A percentile compares a stretch with the other conserved stretches of the same genome.
Evolutionary conservation across 2,329 filamentous ascomycete genomes (phyloP).

Genomic region (Neobulgaria alba): DNA sequence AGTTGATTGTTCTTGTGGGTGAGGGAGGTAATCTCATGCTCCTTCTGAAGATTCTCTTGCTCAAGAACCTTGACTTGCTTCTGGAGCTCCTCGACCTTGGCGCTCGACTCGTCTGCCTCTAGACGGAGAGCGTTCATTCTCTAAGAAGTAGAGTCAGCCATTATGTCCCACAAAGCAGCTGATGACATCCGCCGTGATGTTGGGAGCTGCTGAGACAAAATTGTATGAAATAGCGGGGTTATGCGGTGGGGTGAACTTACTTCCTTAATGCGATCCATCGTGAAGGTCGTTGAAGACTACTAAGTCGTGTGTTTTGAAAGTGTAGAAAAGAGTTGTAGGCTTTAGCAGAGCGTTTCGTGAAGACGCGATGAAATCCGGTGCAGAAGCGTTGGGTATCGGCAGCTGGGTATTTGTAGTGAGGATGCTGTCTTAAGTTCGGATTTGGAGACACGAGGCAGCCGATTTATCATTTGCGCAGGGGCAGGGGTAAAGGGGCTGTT

Average conservation of each 20-base stretch:
- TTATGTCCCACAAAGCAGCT: neutral
- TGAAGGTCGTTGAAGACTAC: conserved; percentile 25
- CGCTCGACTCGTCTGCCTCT: conserved; percentile 78
- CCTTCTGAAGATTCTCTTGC: conserved; percentile 91
- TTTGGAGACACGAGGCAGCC: neutral
- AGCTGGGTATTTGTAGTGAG: neutral
- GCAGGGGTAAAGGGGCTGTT: neutral
- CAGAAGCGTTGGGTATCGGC: neutral
- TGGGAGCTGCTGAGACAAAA: neutral
- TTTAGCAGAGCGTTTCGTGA: neutral
- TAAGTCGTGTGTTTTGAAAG: neutral
- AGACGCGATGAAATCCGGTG: neutral
- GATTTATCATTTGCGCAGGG: neutral
- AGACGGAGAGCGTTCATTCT: conserved; percentile 93
- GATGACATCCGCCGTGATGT: neutral
- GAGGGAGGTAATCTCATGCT: conserved; percentile 95
- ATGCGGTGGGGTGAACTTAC: conserved; percentile 43
- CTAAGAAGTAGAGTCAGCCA: conserved; percentile 37
- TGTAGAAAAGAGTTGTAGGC: neutral
- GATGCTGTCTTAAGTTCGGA: neutral
- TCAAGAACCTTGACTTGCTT: conserved; percentile 80
- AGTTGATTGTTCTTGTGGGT: conserved; percentile 91
- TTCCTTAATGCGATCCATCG: conserved; percentile 87
- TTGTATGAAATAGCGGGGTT: conserved; percentile 24
- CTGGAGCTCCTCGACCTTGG: conserved; percentile 82